These are phyloP conservation scores for Sistotremastrum niveocremeum DNA, from an alignment of 768 basidiomycete genomes.

Conservation along the genomic window DNA sequence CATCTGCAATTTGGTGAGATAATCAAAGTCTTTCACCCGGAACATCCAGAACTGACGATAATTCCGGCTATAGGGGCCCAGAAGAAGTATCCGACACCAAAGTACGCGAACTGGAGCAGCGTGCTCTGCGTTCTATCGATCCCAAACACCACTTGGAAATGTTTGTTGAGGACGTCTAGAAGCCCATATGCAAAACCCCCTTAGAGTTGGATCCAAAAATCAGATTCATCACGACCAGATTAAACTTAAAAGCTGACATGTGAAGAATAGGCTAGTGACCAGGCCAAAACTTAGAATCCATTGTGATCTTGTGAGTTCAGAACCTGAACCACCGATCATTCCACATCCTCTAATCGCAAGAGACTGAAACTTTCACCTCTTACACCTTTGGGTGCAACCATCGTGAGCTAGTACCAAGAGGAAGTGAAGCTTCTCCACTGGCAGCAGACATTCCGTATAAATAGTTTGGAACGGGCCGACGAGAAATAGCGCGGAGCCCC, in stretches of 20 bases:
- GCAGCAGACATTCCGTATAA: no score
- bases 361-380: no score
- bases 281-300: constrained; percentile 51
- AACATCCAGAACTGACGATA: constrained; percentile 29
- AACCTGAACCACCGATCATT: constrained; percentile 13
- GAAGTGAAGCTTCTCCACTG: no score
- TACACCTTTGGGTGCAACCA: no score
- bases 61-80: constrained; percentile 44
- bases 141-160: constrained; percentile 58
- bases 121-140: constrained; percentile 62
- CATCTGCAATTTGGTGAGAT: constrained; percentile 13
- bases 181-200: constrained; percentile 66
- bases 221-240: background rate
- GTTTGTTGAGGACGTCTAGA: constrained; percentile 55
- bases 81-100: constrained; percentile 43
- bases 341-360: no score
- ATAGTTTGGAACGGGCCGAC: no score
- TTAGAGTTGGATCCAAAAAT: constrained; percentile 7
- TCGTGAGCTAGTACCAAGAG: no score
- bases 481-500: no score
- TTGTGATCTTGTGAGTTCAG: constrained; percentile 29
- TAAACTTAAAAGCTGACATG: constrained; percentile 28
- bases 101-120: constrained; percentile 61
- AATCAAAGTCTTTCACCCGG: constrained; percentile 49
- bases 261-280: constrained; percentile 66